Conservation (phyloP, 2,329 filamentous ascomycete genomes). For the Alternaria viburni region DNA sequence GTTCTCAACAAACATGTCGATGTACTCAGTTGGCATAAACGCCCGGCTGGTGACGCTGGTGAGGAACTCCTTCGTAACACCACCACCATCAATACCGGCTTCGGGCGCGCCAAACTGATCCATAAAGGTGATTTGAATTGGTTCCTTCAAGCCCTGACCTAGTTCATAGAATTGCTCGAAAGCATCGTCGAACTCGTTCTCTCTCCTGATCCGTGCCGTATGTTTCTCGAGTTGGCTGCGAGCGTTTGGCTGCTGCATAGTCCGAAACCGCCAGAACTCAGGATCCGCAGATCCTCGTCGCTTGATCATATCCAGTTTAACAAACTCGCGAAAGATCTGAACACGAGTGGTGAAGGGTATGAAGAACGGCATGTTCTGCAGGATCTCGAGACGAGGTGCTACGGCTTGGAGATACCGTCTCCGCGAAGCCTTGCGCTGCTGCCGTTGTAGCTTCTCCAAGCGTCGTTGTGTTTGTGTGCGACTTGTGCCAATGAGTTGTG, state of each 20-base stretch:
- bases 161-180: conserved; percentile 82
- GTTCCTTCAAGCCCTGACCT: conserved; percentile 85
- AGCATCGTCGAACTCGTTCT: conserved; percentile 83
- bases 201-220: conserved; percentile 79
- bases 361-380: conserved; percentile 96
- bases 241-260: conserved; percentile 45
- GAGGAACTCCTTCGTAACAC: conserved; percentile 96
- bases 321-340: conserved; percentile 90
- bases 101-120: conserved; percentile 87
- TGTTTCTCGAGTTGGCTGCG: conserved; percentile 56
- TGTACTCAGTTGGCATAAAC: conserved; percentile 64
- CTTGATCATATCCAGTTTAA: conserved; percentile 78
- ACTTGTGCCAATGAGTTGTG: conserved; percentile 60
- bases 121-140: conserved; percentile 95
- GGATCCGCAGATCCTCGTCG: conserved; percentile 74
- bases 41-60: conserved; percentile 87
- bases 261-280: conserved; percentile 73
- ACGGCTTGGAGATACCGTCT: conserved; percentile 78
- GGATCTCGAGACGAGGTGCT: conserved; percentile 84
- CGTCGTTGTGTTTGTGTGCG: conserved; percentile 67
- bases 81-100: conserved; percentile 94
- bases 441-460: conserved; percentile 67
- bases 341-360: conserved; percentile 93
- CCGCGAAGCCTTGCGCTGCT: conserved; percentile 70
- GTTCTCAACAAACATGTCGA: conserved; percentile 80